Base-by-base conservation (phyloP, 495 filamentous ascomycete genomes). In the Daldinia concentrica region DNA sequence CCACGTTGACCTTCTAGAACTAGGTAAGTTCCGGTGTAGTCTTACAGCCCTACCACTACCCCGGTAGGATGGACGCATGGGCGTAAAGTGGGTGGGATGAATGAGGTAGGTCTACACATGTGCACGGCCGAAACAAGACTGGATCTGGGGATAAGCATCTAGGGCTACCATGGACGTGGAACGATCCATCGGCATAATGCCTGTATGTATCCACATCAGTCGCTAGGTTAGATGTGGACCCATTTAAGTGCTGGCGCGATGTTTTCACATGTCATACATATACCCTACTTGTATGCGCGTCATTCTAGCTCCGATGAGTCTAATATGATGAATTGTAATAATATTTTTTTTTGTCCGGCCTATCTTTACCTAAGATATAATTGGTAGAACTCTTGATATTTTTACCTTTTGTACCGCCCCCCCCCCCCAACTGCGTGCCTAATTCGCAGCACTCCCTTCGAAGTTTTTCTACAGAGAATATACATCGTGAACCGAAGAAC, bases 401-500 rank as follows among this genome's bases (percentile, higher is more conserved):
- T 54, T 27, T 30, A 30, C 15, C 51, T 30, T 57, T 36, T 19
- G 54, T 22, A 8, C 17, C 30, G 54, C 15, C 29, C 24, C 29
- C 14, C 15, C 29, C 24, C 29, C 14, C 27, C 8, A 17, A 19
- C 30, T 37, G 30, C 54, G 8, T 22, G 6, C 17, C 54, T 22
- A 57, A 32, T 17, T 34, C 30, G 54, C 29, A 36, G 30, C 30
- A 57, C 14, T 17, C 12, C 54, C 29, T 57, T 19, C 50, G 22
- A 29, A 57, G 34, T 36, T 57, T 19, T 32, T 57, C 54, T 32
- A 57, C 62, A 74, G 51, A 55, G 65, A 51, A 76, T 75, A 63
- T 73, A 76, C 73, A 76, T 22, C 37, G 52, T 58, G 57, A 74
- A 71, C 52, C 41, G 32, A 62, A 74, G 34, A 48, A 65, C 37